Percentiles rank a stretch among this genome's conserved stretches.
phyloP scores from a whole-genome alignment of 208 protist genomes.

The Acanthamoeba culbertsoni region DNA sequence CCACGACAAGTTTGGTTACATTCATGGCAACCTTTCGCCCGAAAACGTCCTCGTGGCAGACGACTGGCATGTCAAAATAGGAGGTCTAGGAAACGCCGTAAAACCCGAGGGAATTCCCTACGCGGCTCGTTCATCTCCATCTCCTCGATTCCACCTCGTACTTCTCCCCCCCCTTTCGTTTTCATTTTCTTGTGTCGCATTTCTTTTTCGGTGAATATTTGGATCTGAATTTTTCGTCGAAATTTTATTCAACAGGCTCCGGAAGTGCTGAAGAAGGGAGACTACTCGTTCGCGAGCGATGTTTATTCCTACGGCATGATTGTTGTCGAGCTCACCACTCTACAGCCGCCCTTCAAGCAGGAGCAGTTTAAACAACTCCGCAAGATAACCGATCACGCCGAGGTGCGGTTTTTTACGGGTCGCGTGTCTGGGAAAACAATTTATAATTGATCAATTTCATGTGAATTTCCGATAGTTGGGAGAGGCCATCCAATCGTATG shows the following conservation, averaged over 20 bases:
- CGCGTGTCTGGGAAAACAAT: too few relatives aligned
- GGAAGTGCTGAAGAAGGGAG: not conserved
- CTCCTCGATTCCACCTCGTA: not conserved
- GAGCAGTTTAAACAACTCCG: conserved; percentile 5
- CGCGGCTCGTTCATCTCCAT: not conserved
- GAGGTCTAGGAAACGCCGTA: not conserved
- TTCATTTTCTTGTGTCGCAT: not conserved
- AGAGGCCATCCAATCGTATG: not conserved
- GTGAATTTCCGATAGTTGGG: not conserved
- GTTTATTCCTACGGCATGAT: not conserved
- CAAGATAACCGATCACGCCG: not conserved
- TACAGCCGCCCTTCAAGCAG: not conserved
- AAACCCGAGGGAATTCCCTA: not conserved
- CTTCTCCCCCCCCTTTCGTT: not conserved
- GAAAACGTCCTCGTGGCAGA: not conserved
- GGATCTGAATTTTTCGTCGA: not conserved
- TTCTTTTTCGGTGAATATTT: not conserved
- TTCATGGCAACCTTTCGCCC: not conserved
- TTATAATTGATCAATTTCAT: too few relatives aligned
- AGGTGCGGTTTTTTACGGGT: too few relatives aligned
- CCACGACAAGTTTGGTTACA: not conserved
- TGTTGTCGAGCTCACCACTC: not conserved
- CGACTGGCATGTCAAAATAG: not conserved
- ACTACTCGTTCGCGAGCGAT: not conserved
- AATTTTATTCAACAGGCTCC: not conserved